These are phyloP conservation scores for Trametes elegans DNA, from an alignment of 768 basidiomycete species.

Conservation along the genomic window DNA sequence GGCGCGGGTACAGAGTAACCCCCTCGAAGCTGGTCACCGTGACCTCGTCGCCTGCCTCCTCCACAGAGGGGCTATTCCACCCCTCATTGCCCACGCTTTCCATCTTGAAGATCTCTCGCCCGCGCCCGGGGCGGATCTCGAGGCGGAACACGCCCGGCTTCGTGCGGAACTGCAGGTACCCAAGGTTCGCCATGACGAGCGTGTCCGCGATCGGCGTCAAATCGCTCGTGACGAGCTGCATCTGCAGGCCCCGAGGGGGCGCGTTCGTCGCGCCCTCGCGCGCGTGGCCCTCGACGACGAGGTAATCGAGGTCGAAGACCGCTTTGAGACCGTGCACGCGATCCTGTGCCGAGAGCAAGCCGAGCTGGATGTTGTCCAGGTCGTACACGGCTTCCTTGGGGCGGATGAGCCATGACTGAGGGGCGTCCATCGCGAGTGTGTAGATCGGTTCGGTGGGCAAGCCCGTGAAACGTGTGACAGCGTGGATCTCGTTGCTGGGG, in stretches of 20 bases:
- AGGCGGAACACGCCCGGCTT: slow-evolving; percentile 86
- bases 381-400: slow-evolving; percentile 88
- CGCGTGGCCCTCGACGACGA: slow-evolving; percentile 94
- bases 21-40: slow-evolving; percentile 90
- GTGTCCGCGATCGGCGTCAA: slow-evolving; percentile 71
- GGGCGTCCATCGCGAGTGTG: slow-evolving; percentile 91
- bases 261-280: slow-evolving; percentile 62
- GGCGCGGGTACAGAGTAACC: slow-evolving; percentile 80
- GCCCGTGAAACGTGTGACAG: slow-evolving; percentile 61
- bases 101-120: slow-evolving; percentile 74
- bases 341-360: slow-evolving; percentile 57
- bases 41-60: slow-evolving; percentile 68
- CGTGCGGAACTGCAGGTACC: slow-evolving; percentile 94
- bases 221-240: slow-evolving; percentile 64
- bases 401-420: slow-evolving; percentile 89
- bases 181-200: slow-evolving; percentile 89
- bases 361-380: slow-evolving; percentile 92
- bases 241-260: slow-evolving; percentile 88
- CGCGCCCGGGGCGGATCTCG: slow-evolving; percentile 79
- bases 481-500: slow-evolving; percentile 53
- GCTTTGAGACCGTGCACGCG: slow-evolving; percentile 58
- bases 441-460: slow-evolving; percentile 88
- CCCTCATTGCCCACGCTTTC: slow-evolving; percentile 89
- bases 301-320: slow-evolving; percentile 83
- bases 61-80: slow-evolving; percentile 76